Conservation (phyloP, 2,329 filamentous ascomycete genomes). For the Pleomassaria siparia region DNA sequence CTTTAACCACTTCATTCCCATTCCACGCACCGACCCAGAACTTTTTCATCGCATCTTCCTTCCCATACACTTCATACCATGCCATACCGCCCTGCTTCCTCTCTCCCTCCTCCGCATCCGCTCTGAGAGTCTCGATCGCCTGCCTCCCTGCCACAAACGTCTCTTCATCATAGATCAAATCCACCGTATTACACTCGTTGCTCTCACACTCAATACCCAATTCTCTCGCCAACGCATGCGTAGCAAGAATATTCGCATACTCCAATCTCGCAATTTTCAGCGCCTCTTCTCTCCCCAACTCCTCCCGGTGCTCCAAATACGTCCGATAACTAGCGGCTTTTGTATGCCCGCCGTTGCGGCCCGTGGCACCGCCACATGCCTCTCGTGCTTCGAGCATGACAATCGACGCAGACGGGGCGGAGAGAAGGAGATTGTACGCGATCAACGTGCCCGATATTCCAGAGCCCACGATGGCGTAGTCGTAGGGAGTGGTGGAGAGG, state of each 20-base stretch:
- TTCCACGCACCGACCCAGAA: conserved; percentile 25
- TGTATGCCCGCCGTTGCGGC: conserved; percentile 51
- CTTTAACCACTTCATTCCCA: conserved; percentile 14
- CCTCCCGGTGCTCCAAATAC: conserved; percentile 51
- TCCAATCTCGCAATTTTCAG: conserved; percentile 46
- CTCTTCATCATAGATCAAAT: conserved; percentile 56
- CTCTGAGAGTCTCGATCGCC: conserved; percentile 25
- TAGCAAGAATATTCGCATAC: conserved; percentile 52
- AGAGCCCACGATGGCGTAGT: conserved; percentile 43
- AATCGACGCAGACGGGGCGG: conserved; percentile 18
- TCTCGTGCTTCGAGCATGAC: conserved; percentile 45
- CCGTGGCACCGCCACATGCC: conserved; percentile 45
- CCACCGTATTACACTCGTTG: conserved; percentile 55
- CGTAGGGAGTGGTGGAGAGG: conserved; percentile 24
- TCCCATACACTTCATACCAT: conserved; percentile 28
- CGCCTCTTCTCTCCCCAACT: conserved; percentile 54
- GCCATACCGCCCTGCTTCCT: conserved; percentile 25
- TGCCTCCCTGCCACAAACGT: conserved; percentile 31
- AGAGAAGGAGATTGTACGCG: conserved; percentile 38
- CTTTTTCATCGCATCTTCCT: conserved; percentile 11
- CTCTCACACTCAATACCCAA: conserved; percentile 52
- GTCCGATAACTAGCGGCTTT: conserved; percentile 55
- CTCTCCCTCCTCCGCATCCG: conserved; percentile 27
- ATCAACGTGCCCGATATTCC: conserved; percentile 45
- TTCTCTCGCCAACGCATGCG: conserved; percentile 56